Percentiles rank a stretch among this genome's conserved stretches.
Conservation (phyloP, 2,329 filamentous ascomycete genomes). For the Aciculosporium take region DNA sequence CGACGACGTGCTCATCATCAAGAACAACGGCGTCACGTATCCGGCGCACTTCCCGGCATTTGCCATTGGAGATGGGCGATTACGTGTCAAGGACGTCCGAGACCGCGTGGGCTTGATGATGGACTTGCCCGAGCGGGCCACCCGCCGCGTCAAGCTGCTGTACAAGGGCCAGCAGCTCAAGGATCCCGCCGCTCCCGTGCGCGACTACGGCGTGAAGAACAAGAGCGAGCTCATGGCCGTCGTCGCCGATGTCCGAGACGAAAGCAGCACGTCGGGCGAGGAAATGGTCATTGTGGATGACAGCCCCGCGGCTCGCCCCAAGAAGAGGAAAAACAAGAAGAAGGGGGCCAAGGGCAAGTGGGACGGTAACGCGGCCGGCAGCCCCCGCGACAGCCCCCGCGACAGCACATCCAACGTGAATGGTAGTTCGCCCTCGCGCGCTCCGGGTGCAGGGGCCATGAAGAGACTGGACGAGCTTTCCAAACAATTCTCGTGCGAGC, state of each 20-base stretch:
- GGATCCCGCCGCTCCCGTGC: slow-evolving; percentile 42
- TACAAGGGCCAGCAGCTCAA: slow-evolving; percentile 62
- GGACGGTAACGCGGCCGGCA: slow-evolving; percentile 28
- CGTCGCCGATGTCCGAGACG: slow-evolving; percentile 24
- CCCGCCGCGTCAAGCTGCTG: slow-evolving; percentile 47
- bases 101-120: slow-evolving; percentile 54
- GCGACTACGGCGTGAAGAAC: slow-evolving; percentile 48
- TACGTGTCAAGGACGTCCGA: slow-evolving; percentile 51
- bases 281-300: slow-evolving; percentile 27
- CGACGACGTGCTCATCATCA: slow-evolving; percentile 58
- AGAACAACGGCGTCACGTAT: slow-evolving; percentile 51
- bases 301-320: slow-evolving; percentile 22
- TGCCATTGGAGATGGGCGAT: slow-evolving; percentile 59
- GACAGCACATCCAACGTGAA: slow-evolving; percentile 29
- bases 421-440: slow-evolving; percentile 12
- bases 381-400: slow-evolving; percentile 24
- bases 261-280: slow-evolving; percentile 26
- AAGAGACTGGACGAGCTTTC: slow-evolving; percentile 54
- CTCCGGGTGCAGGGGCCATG: slow-evolving; percentile 21
- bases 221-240: slow-evolving; percentile 43
- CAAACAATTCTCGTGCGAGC: slow-evolving; percentile 46
- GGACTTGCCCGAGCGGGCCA: slow-evolving; percentile 40
- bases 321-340: slow-evolving; percentile 28
- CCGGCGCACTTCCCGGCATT: slow-evolving; percentile 61
- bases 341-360: slow-evolving; percentile 23